These are phyloP conservation scores for Phialocephala sp. DNA, from an alignment of 2,329 filamentous ascomycete genomes.

Conservation along the genomic window DNA sequence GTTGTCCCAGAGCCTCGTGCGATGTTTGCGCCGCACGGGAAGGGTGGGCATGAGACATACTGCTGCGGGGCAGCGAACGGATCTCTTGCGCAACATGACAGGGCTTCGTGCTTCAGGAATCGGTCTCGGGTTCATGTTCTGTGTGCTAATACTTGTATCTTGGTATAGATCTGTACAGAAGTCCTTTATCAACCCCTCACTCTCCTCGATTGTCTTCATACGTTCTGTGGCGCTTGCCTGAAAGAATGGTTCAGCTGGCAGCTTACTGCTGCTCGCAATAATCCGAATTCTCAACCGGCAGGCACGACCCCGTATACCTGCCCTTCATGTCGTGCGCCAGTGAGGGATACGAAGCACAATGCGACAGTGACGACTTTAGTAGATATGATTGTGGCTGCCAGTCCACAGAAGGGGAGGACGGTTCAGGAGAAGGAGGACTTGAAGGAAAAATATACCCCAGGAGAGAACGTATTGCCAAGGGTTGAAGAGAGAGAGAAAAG, in stretches of 20 bases:
- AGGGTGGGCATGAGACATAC: constrained; percentile 12
- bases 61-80: neutral
- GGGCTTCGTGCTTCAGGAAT: neutral
- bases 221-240: constrained; percentile 92
- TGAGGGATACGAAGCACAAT: constrained; percentile 88
- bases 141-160: constrained; percentile 27
- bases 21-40: constrained; percentile 13
- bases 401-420: constrained; percentile 75
- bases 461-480: constrained; percentile 79
- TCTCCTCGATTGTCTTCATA: constrained; percentile 91
- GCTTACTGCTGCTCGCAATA: constrained; percentile 38
- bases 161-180: constrained; percentile 87
- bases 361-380: constrained; percentile 87
- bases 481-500: constrained; percentile 57
- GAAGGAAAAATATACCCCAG: constrained; percentile 76
- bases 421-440: constrained; percentile 78
- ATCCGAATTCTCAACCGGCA: constrained; percentile 33
- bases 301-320: constrained; percentile 71
- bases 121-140: constrained; percentile 14
- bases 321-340: constrained; percentile 85
- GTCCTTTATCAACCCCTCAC: constrained; percentile 90
- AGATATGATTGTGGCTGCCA: constrained; percentile 83
- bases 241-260: constrained; percentile 96
- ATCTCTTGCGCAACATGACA: constrained; percentile 25
- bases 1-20: constrained; percentile 45